Evolutionary conservation across 1,284 basidiomycete species (phyloP), one percentile per base, ranked within the genome.

Genomic region (Sporisorium reilianum): DNA sequence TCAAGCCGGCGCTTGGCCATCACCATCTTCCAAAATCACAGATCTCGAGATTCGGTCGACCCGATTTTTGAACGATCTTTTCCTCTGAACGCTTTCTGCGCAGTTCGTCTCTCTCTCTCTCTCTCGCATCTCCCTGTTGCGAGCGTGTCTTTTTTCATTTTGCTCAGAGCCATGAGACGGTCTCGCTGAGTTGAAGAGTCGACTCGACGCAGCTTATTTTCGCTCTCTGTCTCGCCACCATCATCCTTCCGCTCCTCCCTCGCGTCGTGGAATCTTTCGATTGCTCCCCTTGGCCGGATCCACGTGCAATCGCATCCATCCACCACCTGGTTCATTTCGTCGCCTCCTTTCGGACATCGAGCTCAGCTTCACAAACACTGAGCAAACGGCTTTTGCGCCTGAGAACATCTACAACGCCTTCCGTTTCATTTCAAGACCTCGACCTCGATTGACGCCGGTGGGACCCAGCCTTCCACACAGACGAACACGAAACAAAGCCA

Each of bases 321-420:
- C 26, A 50, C 23, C 26, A 50, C 46, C 49, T 5, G 23, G 5
- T 18, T 14, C 32, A 23, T 16, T n/a, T 28, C 41, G 45, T 42
- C 32, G 14, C 44, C n/a, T n/a, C 22, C n/a, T 26, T 32, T 48
- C 45, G 12, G 22, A 34, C 25, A 8, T 41, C 32, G 26, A 46
- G 32, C 44, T 55, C 54, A 23, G 34, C 23, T 5, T 18, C 61
- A 23, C 61, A 44, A 32, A 20, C 22, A 16, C 62, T 64, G 67
- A 64, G 58, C 62, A 38, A 41, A 63, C 26, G 11, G 20, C 16
- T 48, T 48, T 48, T 20, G 59, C 60, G 30, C 32, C 49, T 70
- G 67, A 69, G 67, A 56, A 16, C 59, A 41, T 50, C 59, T 5
- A 26, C 45, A 26, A 25, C 56, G 28, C 46, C 34, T 41, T n/a